phyloP scores from a whole-genome alignment of 2,329 filamentous ascomycete genomes.

The Aureobasidium sp. region DNA sequence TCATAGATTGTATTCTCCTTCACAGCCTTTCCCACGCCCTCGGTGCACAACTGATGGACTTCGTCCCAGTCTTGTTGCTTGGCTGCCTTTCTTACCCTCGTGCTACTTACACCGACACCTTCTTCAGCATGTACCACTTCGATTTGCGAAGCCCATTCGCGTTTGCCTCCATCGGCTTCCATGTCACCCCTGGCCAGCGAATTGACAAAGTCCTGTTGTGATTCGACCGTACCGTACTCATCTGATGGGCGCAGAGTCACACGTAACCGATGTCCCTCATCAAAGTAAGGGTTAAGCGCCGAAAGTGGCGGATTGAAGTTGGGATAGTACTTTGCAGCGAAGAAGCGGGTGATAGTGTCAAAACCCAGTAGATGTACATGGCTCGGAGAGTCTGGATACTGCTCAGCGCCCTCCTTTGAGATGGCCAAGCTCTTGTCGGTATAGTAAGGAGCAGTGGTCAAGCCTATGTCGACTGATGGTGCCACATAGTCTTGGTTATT shows the following conservation, averaged over 20 bases:
- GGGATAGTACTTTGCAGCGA: conserved; percentile 65
- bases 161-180: conserved; percentile 46
- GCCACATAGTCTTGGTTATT: conserved; percentile 24
- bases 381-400: conserved; percentile 28
- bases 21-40: conserved; percentile 52
- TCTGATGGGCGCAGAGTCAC: conserved; percentile 57
- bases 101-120: conserved; percentile 47
- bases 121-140: conserved; percentile 49
- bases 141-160: conserved; percentile 52
- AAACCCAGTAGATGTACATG: conserved; percentile 68
- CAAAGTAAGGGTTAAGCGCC: conserved; percentile 56
- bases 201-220: conserved; percentile 49
- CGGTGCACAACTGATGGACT: conserved; percentile 48
- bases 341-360: conserved; percentile 66
- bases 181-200: conserved; percentile 39
- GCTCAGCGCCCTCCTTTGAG: conserved; percentile 29
- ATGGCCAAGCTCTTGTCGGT: conserved; percentile 61
- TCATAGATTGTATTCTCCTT: conserved; percentile 48
- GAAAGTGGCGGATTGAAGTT: conserved; percentile 38
- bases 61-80: conserved; percentile 38
- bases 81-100: conserved; percentile 53
- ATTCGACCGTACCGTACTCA: conserved; percentile 49
- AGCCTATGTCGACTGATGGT: conserved; percentile 52
- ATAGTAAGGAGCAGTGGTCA: conserved; percentile 67
- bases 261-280: conserved; percentile 48